These are phyloP conservation scores for Chlorella sp. DNA, from an alignment of 139 green algal genomes.

Conservation along the genomic window DNA sequence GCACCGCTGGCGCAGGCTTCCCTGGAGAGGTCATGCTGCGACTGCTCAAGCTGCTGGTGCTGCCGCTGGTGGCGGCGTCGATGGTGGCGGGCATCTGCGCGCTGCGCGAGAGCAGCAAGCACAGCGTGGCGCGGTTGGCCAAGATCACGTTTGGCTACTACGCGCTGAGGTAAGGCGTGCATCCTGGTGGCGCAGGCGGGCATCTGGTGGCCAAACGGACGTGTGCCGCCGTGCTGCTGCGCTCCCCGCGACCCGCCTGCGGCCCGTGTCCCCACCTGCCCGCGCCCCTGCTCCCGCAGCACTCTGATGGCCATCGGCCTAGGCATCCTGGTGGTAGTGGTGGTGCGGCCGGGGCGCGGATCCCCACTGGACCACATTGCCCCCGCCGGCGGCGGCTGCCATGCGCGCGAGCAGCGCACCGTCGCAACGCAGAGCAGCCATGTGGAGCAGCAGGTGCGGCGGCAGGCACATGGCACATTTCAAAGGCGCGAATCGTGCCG, in stretches of 20 bases:
- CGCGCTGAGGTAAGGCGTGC: no score
- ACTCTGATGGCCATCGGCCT: constrained; percentile 47
- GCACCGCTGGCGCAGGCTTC: constrained; percentile 50
- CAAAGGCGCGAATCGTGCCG: no score
- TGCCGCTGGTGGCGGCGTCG: constrained; percentile 49
- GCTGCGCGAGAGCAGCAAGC: constrained; percentile 10
- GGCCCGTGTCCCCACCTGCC: not conserved
- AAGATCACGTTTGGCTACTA: constrained; percentile 41
- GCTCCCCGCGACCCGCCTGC: no score
- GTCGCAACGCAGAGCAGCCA: not conserved
- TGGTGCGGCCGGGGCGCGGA: constrained; percentile 36
- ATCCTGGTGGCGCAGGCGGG: no score
- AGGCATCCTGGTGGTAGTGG: constrained; percentile 47
- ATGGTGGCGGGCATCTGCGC: constrained; percentile 54
- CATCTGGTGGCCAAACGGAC: no score
- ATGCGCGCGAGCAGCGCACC: not conserved
- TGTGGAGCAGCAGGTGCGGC: constrained; percentile 12
- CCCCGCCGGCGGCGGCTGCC: constrained; percentile 1
- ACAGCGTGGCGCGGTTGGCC: constrained; percentile 14
- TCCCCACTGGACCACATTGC: constrained; percentile 23
- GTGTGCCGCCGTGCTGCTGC: no score
- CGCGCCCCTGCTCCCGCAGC: not conserved
- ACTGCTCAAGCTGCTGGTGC: constrained; percentile 57
- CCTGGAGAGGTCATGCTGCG: constrained; percentile 59
- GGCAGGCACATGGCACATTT: no score